A percentile compares a stretch with the other conserved stretches of the same genome.
These are phyloP conservation scores for Solanum bulbocastanum DNA, from an alignment of 257 asterid genomes.

Conservation along the genomic window DNA sequence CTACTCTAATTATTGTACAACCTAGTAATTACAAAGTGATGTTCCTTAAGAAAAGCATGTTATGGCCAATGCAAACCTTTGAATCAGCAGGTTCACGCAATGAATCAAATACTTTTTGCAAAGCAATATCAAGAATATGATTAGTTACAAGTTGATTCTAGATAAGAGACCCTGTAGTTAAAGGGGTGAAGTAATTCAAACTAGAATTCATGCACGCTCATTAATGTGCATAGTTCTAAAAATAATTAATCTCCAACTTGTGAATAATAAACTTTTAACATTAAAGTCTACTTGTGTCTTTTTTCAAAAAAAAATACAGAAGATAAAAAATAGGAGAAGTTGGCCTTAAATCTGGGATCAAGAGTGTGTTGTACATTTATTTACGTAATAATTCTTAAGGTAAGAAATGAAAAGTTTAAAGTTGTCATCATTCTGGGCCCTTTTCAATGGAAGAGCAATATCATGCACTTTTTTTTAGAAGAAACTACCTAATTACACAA, in stretches of 20 bases:
- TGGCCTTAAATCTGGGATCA: not conserved
- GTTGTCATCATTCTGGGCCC: rapidly evolving
- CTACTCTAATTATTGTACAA: not conserved
- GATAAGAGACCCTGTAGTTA: conserved; percentile 60
- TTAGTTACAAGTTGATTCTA: conserved; percentile 85
- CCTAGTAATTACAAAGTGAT: not conserved
- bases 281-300: not conserved
- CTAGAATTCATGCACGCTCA: not conserved
- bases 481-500: no score
- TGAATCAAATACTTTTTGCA: conserved; percentile 85
- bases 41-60: not conserved
- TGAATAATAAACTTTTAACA: not conserved
- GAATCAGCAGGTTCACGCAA: conserved; percentile 84
- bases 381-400: not conserved
- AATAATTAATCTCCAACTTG: not conserved
- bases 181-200: not conserved
- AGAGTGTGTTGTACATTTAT: not conserved
- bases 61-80: conserved; percentile 35
- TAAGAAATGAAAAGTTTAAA: not conserved
- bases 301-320: not conserved
- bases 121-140: conserved; percentile 80
- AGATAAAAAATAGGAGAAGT: not conserved
- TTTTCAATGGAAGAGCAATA: not conserved
- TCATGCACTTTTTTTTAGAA: not conserved
- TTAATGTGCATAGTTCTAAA: not conserved